Evolutionary conservation across 441 rosid genomes (phyloP), one percentile per base, ranked within the genome.

Genomic region (Croton laevigatus): DNA sequence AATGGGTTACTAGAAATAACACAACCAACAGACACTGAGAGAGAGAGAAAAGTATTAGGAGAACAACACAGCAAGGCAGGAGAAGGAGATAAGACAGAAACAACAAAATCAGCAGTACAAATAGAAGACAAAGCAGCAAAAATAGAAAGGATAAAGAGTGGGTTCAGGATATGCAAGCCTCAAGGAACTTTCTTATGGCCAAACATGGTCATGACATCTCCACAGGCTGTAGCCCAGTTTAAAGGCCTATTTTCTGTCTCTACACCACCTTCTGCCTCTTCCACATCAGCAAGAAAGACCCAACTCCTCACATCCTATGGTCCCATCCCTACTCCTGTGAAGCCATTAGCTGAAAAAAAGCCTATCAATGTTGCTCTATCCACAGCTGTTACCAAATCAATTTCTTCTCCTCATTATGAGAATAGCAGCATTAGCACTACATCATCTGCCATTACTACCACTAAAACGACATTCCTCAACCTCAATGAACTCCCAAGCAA

Each of bases 81-180:
- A 76, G 60, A 71, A 76, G 59, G 66, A 72, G 54, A 67, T 53
- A 66, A 45, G n/a, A 71, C 13, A 23, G 59, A 69, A 52, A 69
- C 76, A 42, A 52, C 68, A 71, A 16, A 69, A 65, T 52, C 70
- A 57, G 23, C 63, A 62, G 49, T 70, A 62, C 59, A 40, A 42
- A 37, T 66, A 48, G 86, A 82, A 66, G 86, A 78, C 71, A 89
- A 78, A 63, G 85, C 88, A 68, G 81, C 86, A 59, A 81, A 81
- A 82, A 80, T 81, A 75, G 76, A 85, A 74, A 86, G 94, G 80
- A 84, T 86, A 71, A 86, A 77, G 81, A 88, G 89, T 69, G 97
- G 94, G 57, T 91, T 96, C 84, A 85, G 84, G 76, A 79, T 93
- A 72, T 96, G 97, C 88, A 91, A 79, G 77, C 97, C 98, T 13